phyloP scores from a whole-genome alignment of 176 grass and related monocot species.

The Eremochloa ophiuroides region DNA sequence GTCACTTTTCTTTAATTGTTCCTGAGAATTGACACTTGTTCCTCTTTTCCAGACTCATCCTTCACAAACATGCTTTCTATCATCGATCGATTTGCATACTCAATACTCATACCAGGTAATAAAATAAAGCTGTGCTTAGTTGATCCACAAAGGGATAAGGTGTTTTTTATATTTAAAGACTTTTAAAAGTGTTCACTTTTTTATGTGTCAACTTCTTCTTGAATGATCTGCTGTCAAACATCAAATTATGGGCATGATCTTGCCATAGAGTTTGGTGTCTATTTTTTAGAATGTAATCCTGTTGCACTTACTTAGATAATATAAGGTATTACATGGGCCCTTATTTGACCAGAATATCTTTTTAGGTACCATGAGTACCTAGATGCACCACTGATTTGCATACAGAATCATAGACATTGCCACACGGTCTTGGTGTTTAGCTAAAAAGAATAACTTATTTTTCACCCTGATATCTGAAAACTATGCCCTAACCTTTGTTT shows the following conservation, averaged over 20 bases:
- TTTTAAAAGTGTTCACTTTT: neutral
- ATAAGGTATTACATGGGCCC: neutral
- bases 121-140: neutral
- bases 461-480: neutral
- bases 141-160: neutral
- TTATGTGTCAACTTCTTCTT: neutral
- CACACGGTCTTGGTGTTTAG: neutral
- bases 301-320: neutral
- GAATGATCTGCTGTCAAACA: neutral
- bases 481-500: neutral
- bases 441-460: neutral
- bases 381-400: neutral
- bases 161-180: neutral
- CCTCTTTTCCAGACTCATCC: slow-evolving; percentile 76
- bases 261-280: neutral
- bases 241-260: neutral
- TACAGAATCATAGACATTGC: neutral
- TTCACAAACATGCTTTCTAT: slow-evolving; percentile 96
- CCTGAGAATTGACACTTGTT: neutral
- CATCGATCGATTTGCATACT: slow-evolving; percentile 93
- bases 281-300: neutral
- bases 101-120: slow-evolving; percentile 96
- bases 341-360: neutral
- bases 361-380: neutral
- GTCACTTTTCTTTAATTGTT: neutral